Evolutionary conservation across 768 basidiomycete genomes (phyloP), one percentile per base, ranked within the genome.

Genomic region (Rhizopogon rudus): DNA sequence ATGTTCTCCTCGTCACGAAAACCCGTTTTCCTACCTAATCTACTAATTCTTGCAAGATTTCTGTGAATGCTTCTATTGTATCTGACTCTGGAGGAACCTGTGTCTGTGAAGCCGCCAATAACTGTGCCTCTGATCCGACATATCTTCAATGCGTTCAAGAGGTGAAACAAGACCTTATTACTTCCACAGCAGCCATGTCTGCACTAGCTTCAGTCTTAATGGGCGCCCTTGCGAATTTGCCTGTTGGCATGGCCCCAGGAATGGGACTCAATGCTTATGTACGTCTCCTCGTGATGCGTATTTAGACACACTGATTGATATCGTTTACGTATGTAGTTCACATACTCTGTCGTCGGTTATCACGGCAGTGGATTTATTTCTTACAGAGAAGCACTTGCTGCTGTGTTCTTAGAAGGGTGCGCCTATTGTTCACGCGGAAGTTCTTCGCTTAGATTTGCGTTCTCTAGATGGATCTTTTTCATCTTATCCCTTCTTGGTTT

Each of bases 341-440:
- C 92, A 3, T 94, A 91, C 70, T 91, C 89, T 16, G 83, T 93
- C 13, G 92, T 94, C 25, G 92, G 92, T 12, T 87, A 85, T 73
- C 86, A 91, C 62, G 91, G 92, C 3, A 78, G 79, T 46, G 77
- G 78, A 7, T 77, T 80, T 51, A 83, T 93, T 64, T 77, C 80
- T 8, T 94, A 91, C 66, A 76, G 78, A 13, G 88, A 94, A 71
- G 92, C 91, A 0, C 77, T 93, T 17, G 82, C 85, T 13, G 92
- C 92, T 22, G 88, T 93, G 43, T 94, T 93, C 70, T 74, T 94
- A 59, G 92, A 93, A 76, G 92, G 90, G 86, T 88, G 60, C 20
- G 81, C 67, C 7, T 48, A 48, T 52, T 16, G 17, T 28, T 53
- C 57, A n/a, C 29, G 25, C 6, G 31, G 46, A 25, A n/a, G 25